These are phyloP conservation scores for Nicotiana paniculata DNA, from an alignment of 257 asterid species.

Conservation along the genomic window DNA sequence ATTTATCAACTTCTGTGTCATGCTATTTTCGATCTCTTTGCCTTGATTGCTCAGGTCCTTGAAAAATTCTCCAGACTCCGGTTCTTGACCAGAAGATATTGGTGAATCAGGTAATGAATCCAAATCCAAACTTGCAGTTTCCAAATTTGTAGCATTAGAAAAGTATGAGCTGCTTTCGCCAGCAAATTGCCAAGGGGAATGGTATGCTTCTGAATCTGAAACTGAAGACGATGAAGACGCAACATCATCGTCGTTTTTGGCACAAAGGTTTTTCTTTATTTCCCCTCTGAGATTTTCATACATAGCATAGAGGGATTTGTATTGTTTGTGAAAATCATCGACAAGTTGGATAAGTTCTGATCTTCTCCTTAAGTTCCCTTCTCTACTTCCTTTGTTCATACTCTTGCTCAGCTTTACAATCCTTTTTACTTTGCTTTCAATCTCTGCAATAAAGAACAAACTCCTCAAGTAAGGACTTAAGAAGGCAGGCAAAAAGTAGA, in stretches of 20 bases:
- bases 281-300: slow-evolving; percentile 52
- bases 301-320: slow-evolving; percentile 46
- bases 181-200: slow-evolving; percentile 36
- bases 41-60: slow-evolving; percentile 21
- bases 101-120: slow-evolving; percentile 11
- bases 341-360: slow-evolving; percentile 48
- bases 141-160: neutral
- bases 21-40: slow-evolving; percentile 19
- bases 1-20: slow-evolving; percentile 11
- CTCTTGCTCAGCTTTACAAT: slow-evolving; percentile 44
- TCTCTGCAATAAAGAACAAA: slow-evolving; percentile 34
- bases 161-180: slow-evolving; percentile 6
- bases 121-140: slow-evolving; percentile 8
- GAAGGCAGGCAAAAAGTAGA: neutral
- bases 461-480: no score
- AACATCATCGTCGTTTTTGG: slow-evolving; percentile 16
- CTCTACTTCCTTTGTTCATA: slow-evolving; percentile 48
- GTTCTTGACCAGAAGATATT: slow-evolving; percentile 9
- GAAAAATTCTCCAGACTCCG: slow-evolving; percentile 17
- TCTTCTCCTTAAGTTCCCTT: slow-evolving; percentile 48
- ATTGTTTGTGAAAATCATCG: slow-evolving; percentile 68
- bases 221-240: slow-evolving; percentile 30
- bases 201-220: slow-evolving; percentile 41
- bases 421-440: slow-evolving; percentile 45
- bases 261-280: slow-evolving; percentile 35